Percentiles rank a stretch among this genome's conserved stretches.
Conservation (phyloP, 2,329 filamentous ascomycete species). For the Diaporthe vexans region DNA sequence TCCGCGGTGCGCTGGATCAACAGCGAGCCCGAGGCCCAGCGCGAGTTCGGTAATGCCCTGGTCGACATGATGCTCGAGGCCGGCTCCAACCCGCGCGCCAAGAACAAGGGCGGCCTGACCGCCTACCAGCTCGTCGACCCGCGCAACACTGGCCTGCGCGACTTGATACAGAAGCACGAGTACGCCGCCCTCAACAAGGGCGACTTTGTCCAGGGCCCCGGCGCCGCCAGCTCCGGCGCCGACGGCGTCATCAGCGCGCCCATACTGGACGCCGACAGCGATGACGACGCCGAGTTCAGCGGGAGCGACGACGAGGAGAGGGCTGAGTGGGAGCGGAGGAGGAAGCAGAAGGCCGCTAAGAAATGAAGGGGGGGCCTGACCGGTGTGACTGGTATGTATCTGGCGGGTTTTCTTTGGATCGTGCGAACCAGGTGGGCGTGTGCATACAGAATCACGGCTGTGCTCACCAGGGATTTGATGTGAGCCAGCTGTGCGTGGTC, state of each 20-base stretch:
- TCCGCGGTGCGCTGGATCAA: constrained; percentile 84
- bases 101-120: constrained; percentile 81
- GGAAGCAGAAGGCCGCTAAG: constrained; percentile 57
- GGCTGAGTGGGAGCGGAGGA: constrained; percentile 71
- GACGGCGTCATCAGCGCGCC: constrained; percentile 44
- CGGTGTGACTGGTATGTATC: neutral
- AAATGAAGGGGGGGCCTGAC: constrained; percentile 44
- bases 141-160: constrained; percentile 71
- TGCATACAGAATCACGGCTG: neutral
- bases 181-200: constrained; percentile 72
- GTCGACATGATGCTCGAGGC: constrained; percentile 88
- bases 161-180: constrained; percentile 78
- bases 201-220: constrained; percentile 64
- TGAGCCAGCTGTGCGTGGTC: constrained; percentile 19
- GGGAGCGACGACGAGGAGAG: constrained; percentile 76
- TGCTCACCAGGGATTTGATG: neutral
- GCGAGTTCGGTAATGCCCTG: constrained; percentile 74
- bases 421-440: neutral
- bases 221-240: constrained; percentile 33
- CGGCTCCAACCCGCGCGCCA: constrained; percentile 69
- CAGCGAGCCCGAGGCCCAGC: constrained; percentile 72
- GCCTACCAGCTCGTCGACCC: constrained; percentile 82
- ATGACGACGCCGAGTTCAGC: constrained; percentile 73
- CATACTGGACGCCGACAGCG: constrained; percentile 55
- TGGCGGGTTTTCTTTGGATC: too few species aligned